Conservation (phyloP, 192 early-diverging fungal species). For the Phycomyces nitens region DNA sequence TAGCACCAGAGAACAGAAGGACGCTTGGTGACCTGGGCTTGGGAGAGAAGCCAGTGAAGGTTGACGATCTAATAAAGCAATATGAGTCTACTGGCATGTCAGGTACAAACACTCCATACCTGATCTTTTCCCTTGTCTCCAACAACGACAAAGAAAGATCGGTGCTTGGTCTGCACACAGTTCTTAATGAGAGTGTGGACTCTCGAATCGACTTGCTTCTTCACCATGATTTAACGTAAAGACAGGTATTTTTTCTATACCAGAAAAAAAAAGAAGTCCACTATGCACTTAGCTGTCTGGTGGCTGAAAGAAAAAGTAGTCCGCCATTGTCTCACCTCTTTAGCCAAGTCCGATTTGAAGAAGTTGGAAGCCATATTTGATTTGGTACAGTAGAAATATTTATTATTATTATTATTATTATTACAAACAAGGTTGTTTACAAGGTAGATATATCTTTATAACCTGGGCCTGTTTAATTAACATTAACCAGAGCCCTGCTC, state of each 20-base stretch:
- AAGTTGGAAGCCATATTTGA: too few species aligned
- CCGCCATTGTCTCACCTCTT: not conserved
- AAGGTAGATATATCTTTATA: too few species aligned
- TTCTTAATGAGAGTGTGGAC: constrained; percentile 92
- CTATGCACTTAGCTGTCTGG: not conserved
- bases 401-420: too few species aligned
- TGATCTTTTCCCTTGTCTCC: constrained; percentile 92
- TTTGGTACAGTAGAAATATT: too few species aligned
- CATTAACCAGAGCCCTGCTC: too few species aligned
- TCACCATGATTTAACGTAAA: constrained; percentile 57
- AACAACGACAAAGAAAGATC: constrained; percentile 94
- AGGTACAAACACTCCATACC: constrained; percentile 32
- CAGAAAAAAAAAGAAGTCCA: not conserved
- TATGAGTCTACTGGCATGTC: not conserved
- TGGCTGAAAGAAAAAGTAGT: constrained; percentile 5
- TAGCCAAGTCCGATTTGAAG: not conserved
- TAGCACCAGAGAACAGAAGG: constrained; percentile 99
- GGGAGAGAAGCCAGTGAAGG: constrained; percentile 92
- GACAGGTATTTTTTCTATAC: not conserved
- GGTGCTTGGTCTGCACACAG: constrained; percentile 85
- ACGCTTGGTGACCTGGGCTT: constrained; percentile 83
- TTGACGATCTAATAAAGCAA: constrained; percentile 74
- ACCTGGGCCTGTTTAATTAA: too few species aligned
- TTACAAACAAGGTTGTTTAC: too few species aligned
- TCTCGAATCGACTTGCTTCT: constrained; percentile 89